Evolutionary conservation across 2,329 filamentous ascomycete genomes (phyloP), one percentile per base, ranked within the genome.

Genomic region (Calcarisporium arbuscula): DNA sequence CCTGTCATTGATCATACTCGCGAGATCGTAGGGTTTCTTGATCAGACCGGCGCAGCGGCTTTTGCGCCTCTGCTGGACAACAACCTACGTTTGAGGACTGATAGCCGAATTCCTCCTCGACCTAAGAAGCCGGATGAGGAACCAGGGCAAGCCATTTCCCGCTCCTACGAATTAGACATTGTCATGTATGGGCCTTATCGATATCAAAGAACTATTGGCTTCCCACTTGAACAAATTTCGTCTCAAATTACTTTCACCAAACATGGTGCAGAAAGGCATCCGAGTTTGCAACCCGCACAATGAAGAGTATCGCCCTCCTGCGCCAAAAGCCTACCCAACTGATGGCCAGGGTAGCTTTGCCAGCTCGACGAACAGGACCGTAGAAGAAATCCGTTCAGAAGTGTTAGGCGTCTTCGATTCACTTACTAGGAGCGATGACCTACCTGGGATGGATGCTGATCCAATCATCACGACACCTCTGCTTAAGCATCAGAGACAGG

Each of bases 331-430:
- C 11, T 62, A 61, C 28, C 38, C 53, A 8, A 56, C 44, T 42
- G 54, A 48, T 36, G 43, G 48, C 36, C 43, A 54, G 36, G 41
- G 41, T 12, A 49, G 45, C 32, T 39, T 50, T 38, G 39, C 45
- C n/a, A 50, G 45, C 22, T 49, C 58, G 5, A 56, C 60, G 23
- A 60, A 54, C 30, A 75, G 86, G 20, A 90, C 85, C 1, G 79
- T 81, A 1, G 90, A 96, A 48, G 88, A 96, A 58, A 82, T 95
- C 39, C 82, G 83, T 8, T 80, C 78, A 43, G 88, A 95, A 38
- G 83, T 95, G 16, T 75, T 86, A 56, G 80, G 78, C 27, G 85
- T 96, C 53, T 95, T 98, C 50, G 88, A 95, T 61, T 82, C 81
- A 7, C 74, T 95, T 25, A 75, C 80, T 18, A 80, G 80, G 48